These are phyloP conservation scores for Senecio squalidus DNA, from an alignment of 140 eudicot genomes.

Conservation along the genomic window DNA sequence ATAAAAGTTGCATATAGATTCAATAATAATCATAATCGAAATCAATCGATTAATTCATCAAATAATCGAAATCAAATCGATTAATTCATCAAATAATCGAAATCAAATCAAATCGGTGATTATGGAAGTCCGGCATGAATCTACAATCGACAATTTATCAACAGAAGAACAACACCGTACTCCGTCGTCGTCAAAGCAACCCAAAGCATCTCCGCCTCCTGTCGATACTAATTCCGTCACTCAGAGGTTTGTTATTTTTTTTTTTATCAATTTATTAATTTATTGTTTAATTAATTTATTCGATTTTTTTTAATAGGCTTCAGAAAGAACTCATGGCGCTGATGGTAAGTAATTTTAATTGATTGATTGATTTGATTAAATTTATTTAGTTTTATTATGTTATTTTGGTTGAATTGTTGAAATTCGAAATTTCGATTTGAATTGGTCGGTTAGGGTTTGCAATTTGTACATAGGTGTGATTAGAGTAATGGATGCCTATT, in stretches of 20 bases:
- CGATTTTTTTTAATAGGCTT: constrained; percentile 42
- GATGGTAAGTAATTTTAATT: too few species aligned
- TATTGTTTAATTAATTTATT: not conserved
- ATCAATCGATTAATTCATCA: constrained; percentile 4
- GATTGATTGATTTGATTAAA: not conserved
- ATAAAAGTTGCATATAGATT: too few species aligned
- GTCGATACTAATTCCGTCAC: constrained; percentile 70
- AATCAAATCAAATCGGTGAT: not conserved
- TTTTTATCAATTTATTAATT: not conserved
- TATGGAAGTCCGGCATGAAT: constrained; percentile 63
- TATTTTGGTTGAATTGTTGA: too few species aligned
- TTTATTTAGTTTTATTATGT: too few species aligned
- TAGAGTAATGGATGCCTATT: not conserved
- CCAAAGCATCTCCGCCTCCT: constrained; percentile 35
- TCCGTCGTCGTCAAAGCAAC: constrained; percentile 48
- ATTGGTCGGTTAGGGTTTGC: too few species aligned
- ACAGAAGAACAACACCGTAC: constrained; percentile 26
- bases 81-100: not conserved
- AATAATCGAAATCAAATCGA: not conserved
- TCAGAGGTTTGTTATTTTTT: constrained; percentile 40
- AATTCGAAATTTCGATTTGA: too few species aligned
- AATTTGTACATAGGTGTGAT: not conserved
- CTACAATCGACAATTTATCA: constrained; percentile 28
- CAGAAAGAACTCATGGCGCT: constrained; percentile 89
- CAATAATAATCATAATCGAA: too few species aligned